Conservation (phyloP, 2,329 filamentous ascomycete genomes). For the Penicillium expansum region DNA sequence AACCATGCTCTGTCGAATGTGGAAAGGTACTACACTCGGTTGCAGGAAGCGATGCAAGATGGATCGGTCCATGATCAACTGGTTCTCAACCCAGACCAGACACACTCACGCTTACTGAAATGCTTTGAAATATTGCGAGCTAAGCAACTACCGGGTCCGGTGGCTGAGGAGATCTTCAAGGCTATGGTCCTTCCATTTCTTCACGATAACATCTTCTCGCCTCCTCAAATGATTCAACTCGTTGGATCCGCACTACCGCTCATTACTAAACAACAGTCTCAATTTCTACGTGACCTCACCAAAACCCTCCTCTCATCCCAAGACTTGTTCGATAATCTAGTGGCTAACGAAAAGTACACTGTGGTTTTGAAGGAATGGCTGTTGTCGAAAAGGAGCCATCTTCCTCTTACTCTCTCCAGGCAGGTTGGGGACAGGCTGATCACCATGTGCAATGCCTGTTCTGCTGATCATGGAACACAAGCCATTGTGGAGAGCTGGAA, state of each 20-base stretch:
- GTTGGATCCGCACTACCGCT: conserved; percentile 13
- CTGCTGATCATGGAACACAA: conserved; percentile 6
- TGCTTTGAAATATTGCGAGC: conserved; percentile 7
- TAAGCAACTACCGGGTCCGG: neutral
- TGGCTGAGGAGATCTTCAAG: conserved; percentile 10
- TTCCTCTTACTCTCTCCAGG: neutral
- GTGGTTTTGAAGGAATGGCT: conserved; percentile 10
- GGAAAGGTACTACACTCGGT: conserved; percentile 8
- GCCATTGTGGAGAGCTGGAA: neutral
- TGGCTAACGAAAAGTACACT: conserved; percentile 8
- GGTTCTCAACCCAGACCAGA: conserved; percentile 4
- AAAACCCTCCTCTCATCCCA: neutral
- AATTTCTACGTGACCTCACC: conserved; percentile 1
- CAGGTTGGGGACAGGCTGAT: conserved; percentile 5
- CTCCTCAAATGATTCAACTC: conserved; percentile 3
- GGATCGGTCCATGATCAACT: conserved; percentile 6
- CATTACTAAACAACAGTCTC: neutral
- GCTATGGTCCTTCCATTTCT: conserved; percentile 8
- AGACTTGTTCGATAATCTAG: conserved; percentile 7
- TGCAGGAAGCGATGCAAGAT: conserved; percentile 6
- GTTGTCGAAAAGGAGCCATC: conserved; percentile 5
- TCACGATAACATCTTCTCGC: conserved; percentile 4
- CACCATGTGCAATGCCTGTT: conserved; percentile 10
- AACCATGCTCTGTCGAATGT: conserved; percentile 6
- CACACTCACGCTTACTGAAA: conserved; percentile 11